Percentiles rank a stretch among this genome's conserved stretches.
Conservation (phyloP, 768 basidiomycete genomes). For the Collybia mongolica region DNA sequence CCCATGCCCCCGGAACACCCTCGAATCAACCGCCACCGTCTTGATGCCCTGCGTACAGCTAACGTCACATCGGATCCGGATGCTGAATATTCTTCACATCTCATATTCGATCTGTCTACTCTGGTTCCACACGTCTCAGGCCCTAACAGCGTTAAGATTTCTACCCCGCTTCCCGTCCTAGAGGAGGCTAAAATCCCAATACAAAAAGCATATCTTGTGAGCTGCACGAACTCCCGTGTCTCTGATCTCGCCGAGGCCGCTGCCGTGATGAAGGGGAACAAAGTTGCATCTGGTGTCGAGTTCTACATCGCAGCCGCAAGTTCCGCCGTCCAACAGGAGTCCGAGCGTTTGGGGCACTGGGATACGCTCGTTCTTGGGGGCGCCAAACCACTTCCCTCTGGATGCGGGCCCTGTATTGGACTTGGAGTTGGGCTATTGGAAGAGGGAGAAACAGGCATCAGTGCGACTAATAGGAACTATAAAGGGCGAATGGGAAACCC, state of each 20-base stretch:
- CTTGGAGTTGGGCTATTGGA: slow-evolving; percentile 90
- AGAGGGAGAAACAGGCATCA: slow-evolving; percentile 95
- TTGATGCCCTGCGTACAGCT: slow-evolving; percentile 59
- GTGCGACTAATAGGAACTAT: slow-evolving; percentile 98
- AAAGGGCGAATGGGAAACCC: slow-evolving; percentile 99
- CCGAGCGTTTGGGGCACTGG: slow-evolving; percentile 88
- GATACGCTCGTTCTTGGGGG: slow-evolving; percentile 81
- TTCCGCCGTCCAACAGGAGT: slow-evolving; percentile 87
- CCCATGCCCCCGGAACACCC: slow-evolving; percentile 81
- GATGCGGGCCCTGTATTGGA: slow-evolving; percentile 98
- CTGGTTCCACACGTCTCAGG: slow-evolving; percentile 96
- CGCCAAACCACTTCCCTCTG: slow-evolving; percentile 90
- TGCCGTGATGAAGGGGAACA: slow-evolving; percentile 78
- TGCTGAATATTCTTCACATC: slow-evolving; percentile 83
- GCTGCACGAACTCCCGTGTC: slow-evolving; percentile 95
- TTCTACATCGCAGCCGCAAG: slow-evolving; percentile 98
- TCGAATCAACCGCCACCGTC: slow-evolving; percentile 73
- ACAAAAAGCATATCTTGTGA: slow-evolving; percentile 97
- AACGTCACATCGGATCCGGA: slow-evolving; percentile 68
- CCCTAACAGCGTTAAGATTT: slow-evolving; percentile 96
- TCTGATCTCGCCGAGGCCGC: slow-evolving; percentile 95
- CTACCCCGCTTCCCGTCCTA: slow-evolving; percentile 89
- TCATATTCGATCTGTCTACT: slow-evolving; percentile 89
- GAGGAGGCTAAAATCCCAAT: slow-evolving; percentile 74
- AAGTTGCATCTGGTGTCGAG: slow-evolving; percentile 85